A percentile compares a stretch with the other conserved stretches of the same genome.
Conservation (phyloP, 192 early-diverging fungal species). For the Backusella circina region DNA sequence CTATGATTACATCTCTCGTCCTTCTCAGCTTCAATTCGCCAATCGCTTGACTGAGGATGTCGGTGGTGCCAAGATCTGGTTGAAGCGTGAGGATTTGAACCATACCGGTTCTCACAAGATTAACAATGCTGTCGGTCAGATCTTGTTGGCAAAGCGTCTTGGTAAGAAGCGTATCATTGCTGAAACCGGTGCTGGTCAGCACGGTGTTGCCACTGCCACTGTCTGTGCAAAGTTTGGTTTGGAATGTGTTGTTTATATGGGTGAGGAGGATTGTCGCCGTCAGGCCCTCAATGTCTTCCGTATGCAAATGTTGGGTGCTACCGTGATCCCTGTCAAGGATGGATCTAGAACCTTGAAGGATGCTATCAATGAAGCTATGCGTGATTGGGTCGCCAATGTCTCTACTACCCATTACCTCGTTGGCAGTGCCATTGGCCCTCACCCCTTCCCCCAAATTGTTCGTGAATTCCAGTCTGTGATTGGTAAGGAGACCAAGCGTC, state of each 20-base stretch:
- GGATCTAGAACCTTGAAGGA: slow-evolving; percentile 91
- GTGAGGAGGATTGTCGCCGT: slow-evolving; percentile 89
- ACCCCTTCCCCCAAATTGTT: slow-evolving; percentile 96
- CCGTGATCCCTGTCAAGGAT: slow-evolving; percentile 78
- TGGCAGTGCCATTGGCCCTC: slow-evolving; percentile 95
- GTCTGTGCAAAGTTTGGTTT: slow-evolving; percentile 98
- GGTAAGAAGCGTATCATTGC: slow-evolving; percentile 98
- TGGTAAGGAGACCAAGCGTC: slow-evolving; percentile 82
- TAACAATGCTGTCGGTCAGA: slow-evolving; percentile 97
- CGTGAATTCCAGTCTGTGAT: slow-evolving; percentile 98
- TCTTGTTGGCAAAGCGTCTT: slow-evolving; percentile 89
- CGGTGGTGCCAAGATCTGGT: slow-evolving; percentile 90
- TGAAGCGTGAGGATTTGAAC: slow-evolving; percentile 98
- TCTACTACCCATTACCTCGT: slow-evolving; percentile 92
- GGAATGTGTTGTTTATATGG: slow-evolving; percentile 98
- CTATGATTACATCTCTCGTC: slow-evolving; percentile 91
- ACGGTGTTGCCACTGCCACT: slow-evolving; percentile 97
- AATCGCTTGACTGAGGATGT: slow-evolving; percentile 74
- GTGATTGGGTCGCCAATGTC: slow-evolving; percentile 98
- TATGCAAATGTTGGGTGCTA: slow-evolving; percentile 90
- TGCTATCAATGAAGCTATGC: slow-evolving; percentile 98
- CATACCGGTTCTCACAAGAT: slow-evolving; percentile 99
- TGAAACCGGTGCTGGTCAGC: slow-evolving; percentile 98
- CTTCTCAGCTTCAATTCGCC: slow-evolving; percentile 85
- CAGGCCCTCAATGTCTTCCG: slow-evolving; percentile 96